These are phyloP conservation scores for Pichiaceae sp. DNA, from an alignment of 1,139 yeast species.

Conservation along the genomic window DNA sequence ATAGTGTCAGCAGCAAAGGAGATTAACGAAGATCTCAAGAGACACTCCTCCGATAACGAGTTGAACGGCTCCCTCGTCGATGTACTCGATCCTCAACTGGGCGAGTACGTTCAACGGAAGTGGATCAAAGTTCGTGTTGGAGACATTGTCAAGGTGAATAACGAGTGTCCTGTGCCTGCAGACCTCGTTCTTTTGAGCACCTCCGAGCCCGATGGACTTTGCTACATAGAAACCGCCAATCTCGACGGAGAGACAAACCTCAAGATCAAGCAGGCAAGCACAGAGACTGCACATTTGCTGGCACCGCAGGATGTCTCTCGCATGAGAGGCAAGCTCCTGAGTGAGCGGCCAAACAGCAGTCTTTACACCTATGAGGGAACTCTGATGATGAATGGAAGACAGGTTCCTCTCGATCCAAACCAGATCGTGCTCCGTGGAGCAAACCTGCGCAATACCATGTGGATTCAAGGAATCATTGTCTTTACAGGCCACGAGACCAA, in stretches of 20 bases:
- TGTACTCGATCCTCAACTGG: constrained; percentile 54
- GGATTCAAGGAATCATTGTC: constrained; percentile 90
- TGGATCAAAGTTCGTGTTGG: constrained; percentile 94
- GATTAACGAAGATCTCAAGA: constrained; percentile 79
- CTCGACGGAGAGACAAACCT: constrained; percentile 96
- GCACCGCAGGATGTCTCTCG: constrained; percentile 55
- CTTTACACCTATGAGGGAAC: constrained; percentile 94
- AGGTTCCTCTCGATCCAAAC: constrained; percentile 77
- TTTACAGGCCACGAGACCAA: constrained; percentile 99
- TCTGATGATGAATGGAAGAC: constrained; percentile 46
- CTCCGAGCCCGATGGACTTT: constrained; percentile 96
- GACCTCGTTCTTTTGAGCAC: constrained; percentile 79
- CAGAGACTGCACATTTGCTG: constrained; percentile 56
- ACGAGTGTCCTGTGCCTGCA: constrained; percentile 93
- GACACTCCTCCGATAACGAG: constrained; percentile 84
- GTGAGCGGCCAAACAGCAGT: constrained; percentile 93
- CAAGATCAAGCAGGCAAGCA: constrained; percentile 82
- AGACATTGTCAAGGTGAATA: constrained; percentile 74
- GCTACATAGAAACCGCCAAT: constrained; percentile 96
- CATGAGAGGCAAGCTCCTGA: constrained; percentile 50
- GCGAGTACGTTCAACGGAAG: constrained; percentile 54
- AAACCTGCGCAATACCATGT: constrained; percentile 84
- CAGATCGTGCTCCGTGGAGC: constrained; percentile 93
- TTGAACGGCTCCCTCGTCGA: constrained; percentile 65
- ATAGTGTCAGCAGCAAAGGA: constrained; percentile 91